Percentiles rank a stretch among this genome's conserved stretches.
Evolutionary conservation across 176 grass and related monocot species (phyloP).

Genomic region (Carex myosuroides): DNA sequence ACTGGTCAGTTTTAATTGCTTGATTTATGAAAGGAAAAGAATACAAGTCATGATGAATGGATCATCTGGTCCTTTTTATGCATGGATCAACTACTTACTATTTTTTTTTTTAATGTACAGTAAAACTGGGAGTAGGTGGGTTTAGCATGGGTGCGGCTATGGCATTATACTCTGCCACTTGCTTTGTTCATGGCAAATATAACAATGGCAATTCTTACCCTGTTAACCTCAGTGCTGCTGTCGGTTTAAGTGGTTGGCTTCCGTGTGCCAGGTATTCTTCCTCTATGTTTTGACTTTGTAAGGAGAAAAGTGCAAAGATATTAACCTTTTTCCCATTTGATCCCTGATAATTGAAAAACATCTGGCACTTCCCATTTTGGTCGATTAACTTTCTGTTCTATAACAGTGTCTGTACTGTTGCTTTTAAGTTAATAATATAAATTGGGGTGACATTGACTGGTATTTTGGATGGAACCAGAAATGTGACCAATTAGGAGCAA

Average conservation of each 20-base stretch:
- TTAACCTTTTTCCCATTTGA: not conserved
- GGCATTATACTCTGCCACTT: constrained; percentile 82
- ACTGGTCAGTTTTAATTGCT: not conserved
- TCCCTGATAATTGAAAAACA: not conserved
- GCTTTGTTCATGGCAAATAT: constrained; percentile 84
- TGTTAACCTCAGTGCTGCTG: constrained; percentile 61
- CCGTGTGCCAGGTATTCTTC: constrained; percentile 61
- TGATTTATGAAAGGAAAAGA: not conserved
- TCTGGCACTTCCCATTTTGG: not conserved
- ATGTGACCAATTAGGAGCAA: not conserved
- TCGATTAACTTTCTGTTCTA: not conserved
- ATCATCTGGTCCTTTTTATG: not conserved
- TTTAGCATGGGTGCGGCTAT: constrained; percentile 98
- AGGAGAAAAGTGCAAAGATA: not conserved
- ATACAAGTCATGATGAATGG: not conserved
- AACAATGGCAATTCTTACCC: constrained; percentile 85
- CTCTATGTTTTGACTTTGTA: not conserved
- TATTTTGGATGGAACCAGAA: not conserved
- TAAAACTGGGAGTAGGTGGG: constrained; percentile 87
- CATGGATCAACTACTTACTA: not conserved
- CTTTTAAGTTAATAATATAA: not conserved
- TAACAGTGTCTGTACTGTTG: not conserved
- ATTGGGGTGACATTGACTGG: not conserved
- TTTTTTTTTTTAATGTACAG: constrained; percentile 32
- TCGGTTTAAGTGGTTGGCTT: constrained; percentile 97